Percentiles rank a stretch among this genome's conserved stretches.
phyloP scores from a whole-genome alignment of 106 monocot species.

The Apostasia ramifera region DNA sequence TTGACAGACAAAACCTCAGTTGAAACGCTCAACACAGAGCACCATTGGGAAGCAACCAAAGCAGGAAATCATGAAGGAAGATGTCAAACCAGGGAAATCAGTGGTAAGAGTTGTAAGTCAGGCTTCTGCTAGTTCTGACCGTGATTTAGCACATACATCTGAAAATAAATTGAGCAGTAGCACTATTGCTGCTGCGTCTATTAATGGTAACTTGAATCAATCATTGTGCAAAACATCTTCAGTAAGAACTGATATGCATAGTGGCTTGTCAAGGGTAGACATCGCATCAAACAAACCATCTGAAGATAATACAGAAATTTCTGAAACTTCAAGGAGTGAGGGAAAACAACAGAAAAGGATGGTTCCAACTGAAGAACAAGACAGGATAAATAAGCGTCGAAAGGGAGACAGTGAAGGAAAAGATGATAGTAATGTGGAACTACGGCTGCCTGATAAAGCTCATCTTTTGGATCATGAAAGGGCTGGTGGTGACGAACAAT shows the following conservation, averaged over 20 bases:
- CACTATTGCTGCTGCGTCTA: slow-evolving; percentile 8
- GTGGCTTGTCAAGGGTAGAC: slow-evolving; percentile 25
- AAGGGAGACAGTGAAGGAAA: slow-evolving; percentile 65
- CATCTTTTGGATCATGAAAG: slow-evolving; percentile 50
- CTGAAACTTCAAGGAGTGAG: slow-evolving; percentile 15
- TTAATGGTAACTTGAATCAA: slow-evolving; percentile 29
- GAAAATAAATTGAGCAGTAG: slow-evolving; percentile 30
- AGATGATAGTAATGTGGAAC: slow-evolving; percentile 26
- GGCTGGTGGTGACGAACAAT: slow-evolving; percentile 39
- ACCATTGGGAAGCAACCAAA: slow-evolving; percentile 47
- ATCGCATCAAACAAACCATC: slow-evolving; percentile 10
- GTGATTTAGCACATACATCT: slow-evolving; percentile 33
- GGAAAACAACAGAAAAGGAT: slow-evolving; percentile 55
- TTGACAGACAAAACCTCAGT: slow-evolving; percentile 42
- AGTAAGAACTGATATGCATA: slow-evolving; percentile 19
- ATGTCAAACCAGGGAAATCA: slow-evolving; percentile 66
- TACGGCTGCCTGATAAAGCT: slow-evolving; percentile 21
- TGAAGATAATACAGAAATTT: slow-evolving; percentile 29
- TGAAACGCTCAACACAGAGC: slow-evolving; percentile 54
- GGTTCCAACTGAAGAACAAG: slow-evolving; percentile 55
- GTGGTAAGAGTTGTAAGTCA: slow-evolving; percentile 28
- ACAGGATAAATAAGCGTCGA: slow-evolving; percentile 63
- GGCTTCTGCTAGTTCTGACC: slow-evolving; percentile 26
- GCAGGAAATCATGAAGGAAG: slow-evolving; percentile 57
- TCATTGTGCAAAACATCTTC: slow-evolving; percentile 23